Evolutionary conservation across 352 stramenopile species (phyloP).

Genomic region (Globisporangium cederbergense): DNA sequence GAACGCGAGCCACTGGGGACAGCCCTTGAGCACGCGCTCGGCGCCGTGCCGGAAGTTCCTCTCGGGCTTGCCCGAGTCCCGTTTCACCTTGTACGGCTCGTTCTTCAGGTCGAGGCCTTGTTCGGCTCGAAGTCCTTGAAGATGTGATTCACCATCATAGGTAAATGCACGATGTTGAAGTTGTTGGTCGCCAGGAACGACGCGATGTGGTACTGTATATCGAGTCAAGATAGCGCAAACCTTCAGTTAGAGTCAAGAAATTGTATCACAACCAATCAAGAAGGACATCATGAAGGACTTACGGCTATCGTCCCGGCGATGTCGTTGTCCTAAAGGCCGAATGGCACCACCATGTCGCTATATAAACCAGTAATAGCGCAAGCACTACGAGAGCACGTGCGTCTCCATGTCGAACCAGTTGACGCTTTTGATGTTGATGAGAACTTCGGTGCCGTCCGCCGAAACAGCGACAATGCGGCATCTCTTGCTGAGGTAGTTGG

Average conservation of each 20-base stretch:
- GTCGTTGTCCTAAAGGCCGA: slow-evolving; percentile 7
- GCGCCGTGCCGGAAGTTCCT: slow-evolving; percentile 26
- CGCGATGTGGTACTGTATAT: slow-evolving; percentile 28
- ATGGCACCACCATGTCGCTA: background rate
- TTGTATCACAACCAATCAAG: background rate
- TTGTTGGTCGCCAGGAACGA: slow-evolving; percentile 35
- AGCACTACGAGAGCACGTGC: slow-evolving; percentile 14
- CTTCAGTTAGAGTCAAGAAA: background rate
- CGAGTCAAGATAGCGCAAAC: background rate
- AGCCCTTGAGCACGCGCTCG: slow-evolving; percentile 30
- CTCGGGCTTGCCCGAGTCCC: slow-evolving; percentile 27
- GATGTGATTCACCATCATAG: slow-evolving; percentile 31
- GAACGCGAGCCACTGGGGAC: slow-evolving; percentile 31
- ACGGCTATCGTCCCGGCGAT: slow-evolving; percentile 22
- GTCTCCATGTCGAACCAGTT: slow-evolving; percentile 47
- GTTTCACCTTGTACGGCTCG: slow-evolving; percentile 48
- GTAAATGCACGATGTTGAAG: slow-evolving; percentile 32
- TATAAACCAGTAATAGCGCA: background rate
- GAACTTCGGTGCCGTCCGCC: slow-evolving; percentile 36
- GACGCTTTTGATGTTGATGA: slow-evolving; percentile 36
- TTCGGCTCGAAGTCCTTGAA: slow-evolving; percentile 26
- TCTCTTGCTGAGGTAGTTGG: slow-evolving; percentile 65
- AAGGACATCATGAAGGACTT: background rate
- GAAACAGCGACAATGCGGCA: slow-evolving; percentile 40
- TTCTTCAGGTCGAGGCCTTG: slow-evolving; percentile 56